Conservation (phyloP, 73 alveolate genomes). For the Symbiodinium pilosum region DNA sequence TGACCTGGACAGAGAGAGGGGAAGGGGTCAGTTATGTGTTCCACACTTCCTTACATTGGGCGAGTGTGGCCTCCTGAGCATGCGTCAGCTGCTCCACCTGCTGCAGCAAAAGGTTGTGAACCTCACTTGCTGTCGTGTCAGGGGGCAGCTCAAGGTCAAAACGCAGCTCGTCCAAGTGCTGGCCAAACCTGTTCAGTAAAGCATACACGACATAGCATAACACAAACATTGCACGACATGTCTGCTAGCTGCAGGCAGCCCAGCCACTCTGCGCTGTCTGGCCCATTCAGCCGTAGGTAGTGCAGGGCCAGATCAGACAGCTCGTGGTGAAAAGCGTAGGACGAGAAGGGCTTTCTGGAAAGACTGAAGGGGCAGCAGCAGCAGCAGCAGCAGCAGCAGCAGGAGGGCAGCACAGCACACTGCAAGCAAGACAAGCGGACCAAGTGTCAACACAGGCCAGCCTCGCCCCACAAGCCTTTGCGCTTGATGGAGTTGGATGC, state of each 20-base stretch:
- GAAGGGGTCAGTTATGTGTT: not conserved
- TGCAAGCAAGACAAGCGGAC: no score
- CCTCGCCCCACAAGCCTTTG: no score
- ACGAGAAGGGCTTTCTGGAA: not conserved
- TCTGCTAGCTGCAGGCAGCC: not conserved
- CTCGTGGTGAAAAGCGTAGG: not conserved
- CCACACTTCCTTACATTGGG: not conserved
- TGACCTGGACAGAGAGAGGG: not conserved
- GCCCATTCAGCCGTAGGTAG: not conserved
- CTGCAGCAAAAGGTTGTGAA: not conserved
- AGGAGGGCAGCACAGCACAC: no score
- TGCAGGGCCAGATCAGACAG: not conserved
- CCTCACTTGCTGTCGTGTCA: not conserved
- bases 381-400: no score
- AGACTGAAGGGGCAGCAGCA: no score
- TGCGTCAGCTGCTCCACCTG: slow-evolving; percentile 10
- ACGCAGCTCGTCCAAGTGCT: not conserved
- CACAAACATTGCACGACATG: not conserved
- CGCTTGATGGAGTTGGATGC: no score
- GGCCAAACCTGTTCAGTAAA: not conserved
- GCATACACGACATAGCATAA: not conserved
- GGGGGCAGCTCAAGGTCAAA: slow-evolving; percentile 3
- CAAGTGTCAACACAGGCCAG: no score
- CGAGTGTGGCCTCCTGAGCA: not conserved
- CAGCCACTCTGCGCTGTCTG: not conserved